Evolutionary conservation across 805 yeast species (phyloP).

Genomic region (Suhomyces sp.): DNA sequence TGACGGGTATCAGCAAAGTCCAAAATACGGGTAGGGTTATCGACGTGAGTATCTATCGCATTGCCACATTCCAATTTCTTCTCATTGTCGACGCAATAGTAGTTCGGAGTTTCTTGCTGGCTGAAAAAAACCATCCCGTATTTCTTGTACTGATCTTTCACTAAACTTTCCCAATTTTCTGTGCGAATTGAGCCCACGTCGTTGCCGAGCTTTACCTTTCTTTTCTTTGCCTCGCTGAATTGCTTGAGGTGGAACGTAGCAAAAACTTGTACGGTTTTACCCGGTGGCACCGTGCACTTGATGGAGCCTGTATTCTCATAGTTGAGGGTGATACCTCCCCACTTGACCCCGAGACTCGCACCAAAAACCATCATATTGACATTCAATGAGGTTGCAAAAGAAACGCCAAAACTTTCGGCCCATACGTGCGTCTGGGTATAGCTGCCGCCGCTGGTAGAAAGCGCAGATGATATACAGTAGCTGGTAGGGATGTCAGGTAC

Average conservation of each 20-base stretch:
- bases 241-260: slow-evolving; percentile 10
- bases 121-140: slow-evolving; percentile 1
- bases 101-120: not conserved
- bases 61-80: not conserved
- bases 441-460: slow-evolving; percentile 16
- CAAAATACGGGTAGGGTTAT: not conserved
- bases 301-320: slow-evolving; percentile 13
- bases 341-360: not conserved
- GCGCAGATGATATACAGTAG: slow-evolving; percentile 14
- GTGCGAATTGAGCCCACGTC: not conserved
- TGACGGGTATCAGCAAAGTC: not conserved
- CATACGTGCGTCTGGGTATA: slow-evolving; percentile 13
- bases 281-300: slow-evolving; percentile 16
- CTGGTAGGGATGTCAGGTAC: slow-evolving; percentile 15
- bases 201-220: not conserved
- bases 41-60: slow-evolving; percentile 8
- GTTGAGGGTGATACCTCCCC: not conserved
- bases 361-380: not conserved
- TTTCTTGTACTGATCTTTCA: not conserved
- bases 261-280: slow-evolving; percentile 18
- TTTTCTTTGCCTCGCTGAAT: slow-evolving; percentile 15
- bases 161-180: not conserved
- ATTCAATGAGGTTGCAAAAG: not conserved
- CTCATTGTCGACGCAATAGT: slow-evolving; percentile 11
- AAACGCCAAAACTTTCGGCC: slow-evolving; percentile 3